Conservation (phyloP, 108 stramenopile species). For the Fragilaria radians region DNA sequence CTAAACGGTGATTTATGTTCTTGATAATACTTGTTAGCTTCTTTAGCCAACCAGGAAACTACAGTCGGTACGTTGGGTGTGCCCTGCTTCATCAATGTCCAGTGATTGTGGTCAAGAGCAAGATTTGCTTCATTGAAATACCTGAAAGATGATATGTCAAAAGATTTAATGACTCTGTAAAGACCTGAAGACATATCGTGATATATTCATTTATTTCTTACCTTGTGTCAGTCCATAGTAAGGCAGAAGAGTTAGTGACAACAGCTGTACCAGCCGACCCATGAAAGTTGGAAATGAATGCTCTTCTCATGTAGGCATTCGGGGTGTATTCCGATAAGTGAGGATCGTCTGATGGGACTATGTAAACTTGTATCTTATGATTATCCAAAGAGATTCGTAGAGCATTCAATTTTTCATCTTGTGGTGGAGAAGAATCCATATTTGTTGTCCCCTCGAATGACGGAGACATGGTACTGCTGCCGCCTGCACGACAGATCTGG, state of each 20-base stretch:
- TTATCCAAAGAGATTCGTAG: constrained; percentile 60
- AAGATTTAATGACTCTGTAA: too few relatives aligned
- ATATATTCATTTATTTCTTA: too few relatives aligned
- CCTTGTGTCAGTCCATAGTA: constrained; percentile 95
- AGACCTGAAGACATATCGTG: too few relatives aligned
- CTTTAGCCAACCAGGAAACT: constrained; percentile 46
- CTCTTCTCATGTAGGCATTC: constrained; percentile 82
- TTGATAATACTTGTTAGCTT: constrained; percentile 33
- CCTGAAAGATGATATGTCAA: too few relatives aligned
- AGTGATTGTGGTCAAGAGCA: constrained; percentile 53
- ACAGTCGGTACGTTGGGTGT: constrained; percentile 64
- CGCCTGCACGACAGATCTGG: too few relatives aligned
- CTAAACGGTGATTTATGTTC: constrained; percentile 15
- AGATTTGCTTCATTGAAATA: constrained; percentile 92
- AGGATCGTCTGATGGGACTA: constrained; percentile 85
- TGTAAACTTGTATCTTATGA: constrained; percentile 55
- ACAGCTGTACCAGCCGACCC: constrained; percentile 96
- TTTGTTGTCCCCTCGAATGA: too few relatives aligned
- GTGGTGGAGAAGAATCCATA: too few relatives aligned
- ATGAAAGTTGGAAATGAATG: constrained; percentile 84
- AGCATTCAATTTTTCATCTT: constrained; percentile 38
- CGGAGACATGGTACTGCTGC: too few relatives aligned
- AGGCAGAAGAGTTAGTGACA: constrained; percentile 39
- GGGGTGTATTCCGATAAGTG: constrained; percentile 96
- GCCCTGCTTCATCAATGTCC: constrained; percentile 84